Conservation (phyloP, 768 basidiomycete genomes). For the Baorangia bicolor region DNA sequence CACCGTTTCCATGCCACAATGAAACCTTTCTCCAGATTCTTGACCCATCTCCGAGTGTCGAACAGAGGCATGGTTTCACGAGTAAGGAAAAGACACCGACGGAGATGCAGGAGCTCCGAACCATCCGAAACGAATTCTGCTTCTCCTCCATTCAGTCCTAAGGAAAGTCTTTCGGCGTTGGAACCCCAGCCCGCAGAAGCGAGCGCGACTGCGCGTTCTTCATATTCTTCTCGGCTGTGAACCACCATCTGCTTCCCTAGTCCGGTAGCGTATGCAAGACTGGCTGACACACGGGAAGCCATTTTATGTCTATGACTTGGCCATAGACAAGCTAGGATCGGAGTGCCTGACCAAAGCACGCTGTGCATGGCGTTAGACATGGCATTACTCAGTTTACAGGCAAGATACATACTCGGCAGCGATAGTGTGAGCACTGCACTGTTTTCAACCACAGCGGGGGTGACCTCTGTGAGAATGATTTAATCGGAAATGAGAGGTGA, state of each 20-base stretch:
- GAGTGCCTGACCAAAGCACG: constrained; percentile 52
- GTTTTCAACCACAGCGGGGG: not conserved
- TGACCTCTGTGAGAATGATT: not conserved
- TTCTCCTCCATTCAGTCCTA: not conserved
- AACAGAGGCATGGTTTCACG: constrained; percentile 46
- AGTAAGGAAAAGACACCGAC: constrained; percentile 40
- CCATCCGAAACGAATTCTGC: not conserved
- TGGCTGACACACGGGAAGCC: constrained; percentile 50
- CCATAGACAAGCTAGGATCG: constrained; percentile 45
- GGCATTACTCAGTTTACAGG: not conserved
- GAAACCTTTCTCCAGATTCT: constrained; percentile 47
- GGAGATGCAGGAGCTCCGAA: constrained; percentile 41
- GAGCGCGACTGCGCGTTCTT: constrained; percentile 43
- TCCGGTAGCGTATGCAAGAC: constrained; percentile 47
- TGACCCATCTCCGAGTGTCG: constrained; percentile 47
- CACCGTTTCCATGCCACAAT: constrained; percentile 46
- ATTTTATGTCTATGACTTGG: constrained; percentile 48
- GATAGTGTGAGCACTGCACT: constrained; percentile 55
- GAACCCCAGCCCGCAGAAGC: constrained; percentile 31
- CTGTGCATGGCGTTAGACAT: constrained; percentile 25
- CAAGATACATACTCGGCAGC: constrained; percentile 42
- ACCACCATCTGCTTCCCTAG: constrained; percentile 49
- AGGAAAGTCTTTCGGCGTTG: not conserved
- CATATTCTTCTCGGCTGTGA: constrained; percentile 42
- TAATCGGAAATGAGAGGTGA: not conserved